Conservation (phyloP, 495 filamentous ascomycete species). For the Tuber aestivum region DNA sequence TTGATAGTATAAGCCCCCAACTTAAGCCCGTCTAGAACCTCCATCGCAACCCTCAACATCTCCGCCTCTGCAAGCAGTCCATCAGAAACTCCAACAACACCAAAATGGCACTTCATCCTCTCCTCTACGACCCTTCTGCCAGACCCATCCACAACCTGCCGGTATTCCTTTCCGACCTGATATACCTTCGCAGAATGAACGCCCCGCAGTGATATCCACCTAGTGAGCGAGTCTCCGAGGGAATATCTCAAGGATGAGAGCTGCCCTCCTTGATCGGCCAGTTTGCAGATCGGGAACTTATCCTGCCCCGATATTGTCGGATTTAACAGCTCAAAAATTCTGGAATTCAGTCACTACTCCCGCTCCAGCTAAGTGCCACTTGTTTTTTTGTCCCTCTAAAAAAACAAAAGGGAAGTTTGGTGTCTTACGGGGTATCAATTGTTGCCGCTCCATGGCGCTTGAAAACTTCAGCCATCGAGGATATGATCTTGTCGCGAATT, state of each 20-base stretch:
- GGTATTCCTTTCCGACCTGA: conserved; percentile 71
- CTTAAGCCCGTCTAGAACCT: conserved; percentile 72
- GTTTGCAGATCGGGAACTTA: conserved; percentile 58
- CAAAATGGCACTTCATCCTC: conserved; percentile 89
- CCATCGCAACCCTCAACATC: conserved; percentile 69
- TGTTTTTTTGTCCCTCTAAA: background rate
- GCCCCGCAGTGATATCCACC: conserved; percentile 75
- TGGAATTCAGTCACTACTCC: conserved; percentile 41
- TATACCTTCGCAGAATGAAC: conserved; percentile 72
- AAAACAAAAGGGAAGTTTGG: conserved; percentile 52
- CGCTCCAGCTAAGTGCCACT: conserved; percentile 44
- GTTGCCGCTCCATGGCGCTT: conserved; percentile 77
- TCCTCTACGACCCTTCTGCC: conserved; percentile 64
- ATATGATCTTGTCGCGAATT: conserved; percentile 74
- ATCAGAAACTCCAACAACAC: conserved; percentile 80
- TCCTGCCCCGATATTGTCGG: background rate
- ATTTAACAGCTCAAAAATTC: conserved; percentile 52
- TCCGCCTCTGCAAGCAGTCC: conserved; percentile 88
- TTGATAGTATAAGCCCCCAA: conserved; percentile 69
- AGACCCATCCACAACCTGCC: conserved; percentile 43
- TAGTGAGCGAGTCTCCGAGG: conserved; percentile 73
- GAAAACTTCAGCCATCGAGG: conserved; percentile 72
- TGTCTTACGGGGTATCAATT: conserved; percentile 62
- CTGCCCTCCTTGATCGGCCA: conserved; percentile 76
- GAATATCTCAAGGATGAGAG: conserved; percentile 77